A percentile compares a stretch with the other conserved stretches of the same genome.
Evolutionary conservation across 164 flowering plant genomes (phyloP).

Genomic region (Vitis labrusca): DNA sequence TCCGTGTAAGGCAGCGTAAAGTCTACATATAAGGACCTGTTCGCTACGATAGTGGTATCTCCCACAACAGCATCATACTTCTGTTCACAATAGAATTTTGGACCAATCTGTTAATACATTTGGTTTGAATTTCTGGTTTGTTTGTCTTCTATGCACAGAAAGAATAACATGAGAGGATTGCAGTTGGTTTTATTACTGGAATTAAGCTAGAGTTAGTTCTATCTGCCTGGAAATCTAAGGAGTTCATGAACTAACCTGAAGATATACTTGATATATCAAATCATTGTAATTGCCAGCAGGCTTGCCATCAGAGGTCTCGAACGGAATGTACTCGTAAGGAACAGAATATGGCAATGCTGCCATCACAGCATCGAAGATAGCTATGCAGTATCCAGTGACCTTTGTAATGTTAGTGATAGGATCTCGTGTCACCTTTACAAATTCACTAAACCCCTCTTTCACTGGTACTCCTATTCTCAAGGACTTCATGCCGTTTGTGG

Average conservation of each 20-base stretch:
- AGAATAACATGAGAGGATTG: no score
- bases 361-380: slow-evolving; percentile 9
- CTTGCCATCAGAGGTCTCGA: background rate
- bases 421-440: slow-evolving; percentile 8
- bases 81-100: no score
- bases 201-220: no score
- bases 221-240: no score
- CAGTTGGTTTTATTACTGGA: no score
- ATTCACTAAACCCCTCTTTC: slow-evolving; percentile 7
- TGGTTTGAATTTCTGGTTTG: no score
- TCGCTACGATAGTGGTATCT: no score
- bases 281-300: background rate
- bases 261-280: slow-evolving; percentile 3
- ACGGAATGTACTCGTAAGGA: background rate
- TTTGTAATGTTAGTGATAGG: background rate
- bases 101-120: no score
- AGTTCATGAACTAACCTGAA: slow-evolving; percentile 3
- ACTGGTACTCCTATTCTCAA: slow-evolving; percentile 10
- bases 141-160: no score
- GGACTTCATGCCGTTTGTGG: background rate
- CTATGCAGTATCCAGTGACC: slow-evolving; percentile 1
- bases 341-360: slow-evolving; percentile 6
- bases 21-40: no score
- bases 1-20: no score
- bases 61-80: no score